Evolutionary conservation across 1,284 basidiomycete species (phyloP), one percentile per base, ranked within the genome.

Genomic region (Neolentinus lepideus): DNA sequence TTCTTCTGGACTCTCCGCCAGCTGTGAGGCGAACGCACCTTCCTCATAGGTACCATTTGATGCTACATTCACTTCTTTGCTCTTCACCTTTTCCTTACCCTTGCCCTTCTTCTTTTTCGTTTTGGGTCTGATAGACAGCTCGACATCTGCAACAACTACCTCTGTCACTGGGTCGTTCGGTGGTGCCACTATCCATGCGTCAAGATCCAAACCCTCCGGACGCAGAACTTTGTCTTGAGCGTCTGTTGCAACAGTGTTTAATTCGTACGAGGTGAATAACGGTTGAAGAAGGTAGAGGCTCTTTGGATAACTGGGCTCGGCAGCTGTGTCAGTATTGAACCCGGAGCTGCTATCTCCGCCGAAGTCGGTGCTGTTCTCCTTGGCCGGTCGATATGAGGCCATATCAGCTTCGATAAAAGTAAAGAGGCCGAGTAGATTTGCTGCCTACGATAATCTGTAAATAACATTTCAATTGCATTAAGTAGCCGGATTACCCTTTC

Each of bases 231-330:
- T 85, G 4, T 76, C 80, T 70, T 98, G 95, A 2, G 94, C 95
- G 54, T 78, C 75, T 3, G 75, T 67, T 1, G 89, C 94, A 16
- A 98, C 88, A 0, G 93, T 88, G 59, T 92, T 94, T 26, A 99
- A 82, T 58, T 94, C 87, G 65, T 96, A 88, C 3, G 80, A 68
- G 24, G 80, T 80, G 64, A 92, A 93, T 2, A 99, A 74, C 0
- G 94, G 92, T 47, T 83, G 77, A 52, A 99, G 85, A 54, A 99
- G 82, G 67, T 86, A 90, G 22, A 98, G 74, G 60, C 92, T 94
- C 70, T 94, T 94, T 0, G 96, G 96, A 64, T 86, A 91, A 51
- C 69, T 69, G 0, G 79, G 84, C 33, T 82, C 80, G 12, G 62
- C 56, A 3, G 62, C 54, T 2, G 66, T 55, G 16, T 69, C 66